Conservation (phyloP, 768 basidiomycete genomes). For the Melanogaster broomeanus region DNA sequence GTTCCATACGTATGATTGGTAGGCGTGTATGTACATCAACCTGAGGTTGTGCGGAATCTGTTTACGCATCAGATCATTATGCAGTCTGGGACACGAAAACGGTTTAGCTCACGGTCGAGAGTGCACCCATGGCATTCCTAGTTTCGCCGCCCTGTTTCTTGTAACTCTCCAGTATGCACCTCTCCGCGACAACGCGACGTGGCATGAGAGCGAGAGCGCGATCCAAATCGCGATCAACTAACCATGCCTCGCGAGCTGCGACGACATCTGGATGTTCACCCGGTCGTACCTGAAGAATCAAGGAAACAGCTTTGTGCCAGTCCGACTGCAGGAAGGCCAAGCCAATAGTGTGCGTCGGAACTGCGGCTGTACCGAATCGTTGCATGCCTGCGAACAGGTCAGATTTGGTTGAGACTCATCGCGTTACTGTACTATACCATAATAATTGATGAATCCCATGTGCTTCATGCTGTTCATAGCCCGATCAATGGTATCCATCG, state of each 20-base stretch:
- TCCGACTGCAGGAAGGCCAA: constrained; percentile 86
- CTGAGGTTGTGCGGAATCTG: constrained; percentile 95
- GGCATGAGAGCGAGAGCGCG: constrained; percentile 87
- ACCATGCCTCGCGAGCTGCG: constrained; percentile 82
- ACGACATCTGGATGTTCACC: constrained; percentile 94
- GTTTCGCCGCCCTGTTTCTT: constrained; percentile 77
- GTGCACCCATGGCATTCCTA: constrained; percentile 82
- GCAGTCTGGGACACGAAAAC: not conserved
- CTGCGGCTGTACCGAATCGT: constrained; percentile 94
- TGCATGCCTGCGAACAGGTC: constrained; percentile 82
- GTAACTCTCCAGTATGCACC: constrained; percentile 89
- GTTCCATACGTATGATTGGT: constrained; percentile 99
- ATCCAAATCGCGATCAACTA: constrained; percentile 78
- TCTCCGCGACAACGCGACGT: constrained; percentile 88
- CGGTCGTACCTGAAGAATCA: constrained; percentile 80
- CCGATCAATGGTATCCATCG: constrained; percentile 67
- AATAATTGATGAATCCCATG: constrained; percentile 97
- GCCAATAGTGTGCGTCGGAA: constrained; percentile 94
- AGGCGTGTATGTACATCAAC: constrained; percentile 97
- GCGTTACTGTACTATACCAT: constrained; percentile 52
- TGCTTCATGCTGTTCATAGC: constrained; percentile 77
- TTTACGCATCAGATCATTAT: constrained; percentile 4
- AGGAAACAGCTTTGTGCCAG: constrained; percentile 84
- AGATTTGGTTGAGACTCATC: not conserved
- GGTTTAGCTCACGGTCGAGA: constrained; percentile 65